Evolutionary conservation across 2,329 filamentous ascomycete species (phyloP).

Genomic region (Penicillium occitanis): DNA sequence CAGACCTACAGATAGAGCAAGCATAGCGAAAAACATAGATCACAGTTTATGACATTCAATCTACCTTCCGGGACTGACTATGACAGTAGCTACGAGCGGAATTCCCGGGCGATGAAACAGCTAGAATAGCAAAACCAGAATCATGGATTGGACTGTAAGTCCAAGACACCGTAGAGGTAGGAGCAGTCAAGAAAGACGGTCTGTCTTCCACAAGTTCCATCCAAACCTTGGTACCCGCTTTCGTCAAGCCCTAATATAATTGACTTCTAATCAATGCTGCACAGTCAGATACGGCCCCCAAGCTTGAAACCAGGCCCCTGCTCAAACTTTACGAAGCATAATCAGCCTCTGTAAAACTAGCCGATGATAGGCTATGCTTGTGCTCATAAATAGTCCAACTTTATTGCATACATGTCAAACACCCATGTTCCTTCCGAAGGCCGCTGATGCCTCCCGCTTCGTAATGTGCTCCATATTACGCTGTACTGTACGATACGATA

Average conservation of each 20-base stretch:
- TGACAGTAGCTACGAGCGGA: neutral
- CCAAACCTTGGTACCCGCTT: neutral
- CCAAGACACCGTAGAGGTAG: neutral
- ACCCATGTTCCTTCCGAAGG: neutral
- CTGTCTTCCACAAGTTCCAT: neutral
- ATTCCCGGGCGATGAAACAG: neutral
- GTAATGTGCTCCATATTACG: neutral
- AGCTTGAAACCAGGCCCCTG: neutral
- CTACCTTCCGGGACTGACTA: neutral
- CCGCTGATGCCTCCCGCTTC: neutral
- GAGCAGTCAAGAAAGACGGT: neutral
- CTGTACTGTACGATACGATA: neutral
- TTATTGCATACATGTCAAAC: neutral
- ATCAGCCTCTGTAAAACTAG: neutral
- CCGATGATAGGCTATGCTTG: neutral
- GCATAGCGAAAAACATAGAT: constrained; percentile 4
- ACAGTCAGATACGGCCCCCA: constrained; percentile 6
- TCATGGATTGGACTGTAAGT: neutral
- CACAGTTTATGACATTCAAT: neutral
- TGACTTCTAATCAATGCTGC: neutral
- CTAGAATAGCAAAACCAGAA: neutral
- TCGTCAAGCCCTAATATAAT: neutral
- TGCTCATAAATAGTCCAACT: neutral
- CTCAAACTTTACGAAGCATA: neutral
- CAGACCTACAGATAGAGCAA: neutral